phyloP scores from a whole-genome alignment of 2,329 filamentous ascomycete species.

The Alternaria metachromatica region DNA sequence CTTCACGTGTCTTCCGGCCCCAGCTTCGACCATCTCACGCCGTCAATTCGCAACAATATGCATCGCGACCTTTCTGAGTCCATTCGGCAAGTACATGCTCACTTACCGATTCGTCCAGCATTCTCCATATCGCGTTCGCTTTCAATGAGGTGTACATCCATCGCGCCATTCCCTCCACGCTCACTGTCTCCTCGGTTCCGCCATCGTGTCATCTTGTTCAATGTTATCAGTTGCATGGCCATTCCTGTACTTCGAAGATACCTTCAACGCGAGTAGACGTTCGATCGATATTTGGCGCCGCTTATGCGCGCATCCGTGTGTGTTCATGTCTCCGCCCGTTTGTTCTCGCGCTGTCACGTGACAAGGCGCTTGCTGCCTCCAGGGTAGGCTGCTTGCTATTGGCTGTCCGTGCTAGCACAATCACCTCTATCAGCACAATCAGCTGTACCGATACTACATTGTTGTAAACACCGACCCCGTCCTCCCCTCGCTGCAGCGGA shows the following conservation, averaged over 20 bases:
- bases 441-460: not conserved
- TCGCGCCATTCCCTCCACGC: not conserved
- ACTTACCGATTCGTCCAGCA: not conserved
- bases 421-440: not conserved
- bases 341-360: conserved; percentile 2
- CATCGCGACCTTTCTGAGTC: not conserved
- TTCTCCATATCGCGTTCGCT: not conserved
- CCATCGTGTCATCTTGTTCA: not conserved
- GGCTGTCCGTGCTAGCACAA: not conserved
- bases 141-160: not conserved
- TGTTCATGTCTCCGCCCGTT: conserved; percentile 1
- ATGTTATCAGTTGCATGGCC: not conserved
- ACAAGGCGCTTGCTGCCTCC: conserved; percentile 12
- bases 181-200: not conserved
- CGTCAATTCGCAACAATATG: not conserved
- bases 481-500: not conserved
- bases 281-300: not conserved
- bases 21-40: not conserved
- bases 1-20: not conserved
- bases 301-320: not conserved
- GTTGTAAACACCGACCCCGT: not conserved
- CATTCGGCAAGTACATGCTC: not conserved
- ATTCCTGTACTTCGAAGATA: not conserved
- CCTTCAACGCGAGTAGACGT: not conserved
- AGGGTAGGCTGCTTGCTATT: not conserved